A percentile compares a stretch with the other conserved stretches of the same genome.
Evolutionary conservation across 768 basidiomycete genomes (phyloP).

Genomic region (Inosperma sp.): DNA sequence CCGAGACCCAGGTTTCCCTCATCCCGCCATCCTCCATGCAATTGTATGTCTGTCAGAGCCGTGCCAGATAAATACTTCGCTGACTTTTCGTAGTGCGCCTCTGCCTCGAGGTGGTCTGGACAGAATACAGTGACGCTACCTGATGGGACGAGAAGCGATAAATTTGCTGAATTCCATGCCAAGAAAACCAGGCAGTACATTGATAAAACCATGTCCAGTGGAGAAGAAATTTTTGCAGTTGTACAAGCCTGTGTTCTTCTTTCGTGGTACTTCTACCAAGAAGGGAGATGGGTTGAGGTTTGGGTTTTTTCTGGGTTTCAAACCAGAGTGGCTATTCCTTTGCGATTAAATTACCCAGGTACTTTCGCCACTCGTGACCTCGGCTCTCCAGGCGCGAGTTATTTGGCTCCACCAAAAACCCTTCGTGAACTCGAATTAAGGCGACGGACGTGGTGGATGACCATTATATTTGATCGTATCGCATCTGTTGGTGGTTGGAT

Average conservation of each 20-base stretch:
- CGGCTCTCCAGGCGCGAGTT: conserved; percentile 71
- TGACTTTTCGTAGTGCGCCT: conserved; percentile 58
- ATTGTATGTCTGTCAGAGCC: conserved; percentile 49
- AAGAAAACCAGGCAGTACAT: conserved; percentile 85
- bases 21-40: conserved; percentile 85
- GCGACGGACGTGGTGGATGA: conserved; percentile 89
- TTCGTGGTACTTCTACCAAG: conserved; percentile 89
- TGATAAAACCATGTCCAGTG: conserved; percentile 86
- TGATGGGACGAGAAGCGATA: conserved; percentile 75
- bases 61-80: conserved; percentile 4
- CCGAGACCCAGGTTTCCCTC: conserved; percentile 78
- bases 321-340: conserved; percentile 73
- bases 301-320: conserved; percentile 90
- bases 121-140: conserved; percentile 60
- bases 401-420: conserved; percentile 75
- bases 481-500: conserved; percentile 81
- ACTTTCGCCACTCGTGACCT: conserved; percentile 68
- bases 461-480: conserved; percentile 80
- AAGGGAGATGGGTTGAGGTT: conserved; percentile 86
- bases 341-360: conserved; percentile 82
- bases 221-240: conserved; percentile 80
- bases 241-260: conserved; percentile 84
- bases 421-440: conserved; percentile 71
- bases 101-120: conserved; percentile 79
- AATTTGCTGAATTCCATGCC: conserved; percentile 84